Evolutionary conservation across 2,329 filamentous ascomycete species (phyloP).

Genomic region (Cytospora paraplurivora): DNA sequence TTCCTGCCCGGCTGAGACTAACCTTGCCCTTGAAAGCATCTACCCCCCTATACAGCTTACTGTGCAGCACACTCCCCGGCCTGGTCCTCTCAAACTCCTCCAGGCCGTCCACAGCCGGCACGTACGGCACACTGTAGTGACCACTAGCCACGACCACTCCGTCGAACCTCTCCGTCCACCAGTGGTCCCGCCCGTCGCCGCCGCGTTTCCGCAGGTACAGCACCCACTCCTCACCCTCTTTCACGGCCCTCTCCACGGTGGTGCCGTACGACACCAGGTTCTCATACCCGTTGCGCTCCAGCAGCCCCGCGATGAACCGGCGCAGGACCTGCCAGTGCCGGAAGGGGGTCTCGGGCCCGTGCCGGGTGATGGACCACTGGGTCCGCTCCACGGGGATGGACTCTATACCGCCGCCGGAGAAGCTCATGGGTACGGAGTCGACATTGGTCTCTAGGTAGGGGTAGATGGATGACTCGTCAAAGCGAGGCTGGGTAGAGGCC

Average conservation of each 20-base stretch:
- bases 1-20: conserved; percentile 19
- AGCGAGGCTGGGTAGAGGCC: conserved; percentile 48
- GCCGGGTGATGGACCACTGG: conserved; percentile 45
- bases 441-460: conserved; percentile 60
- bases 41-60: conserved; percentile 54
- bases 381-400: conserved; percentile 48
- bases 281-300: conserved; percentile 56
- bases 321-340: conserved; percentile 61
- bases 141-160: conserved; percentile 60
- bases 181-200: conserved; percentile 47
- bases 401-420: conserved; percentile 48
- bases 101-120: conserved; percentile 52
- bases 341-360: conserved; percentile 63
- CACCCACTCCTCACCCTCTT: conserved; percentile 53
- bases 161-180: conserved; percentile 65
- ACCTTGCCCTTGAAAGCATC: conserved; percentile 51
- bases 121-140: conserved; percentile 59
- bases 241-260: conserved; percentile 61
- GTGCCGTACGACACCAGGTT: conserved; percentile 58
- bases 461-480: conserved; percentile 59
- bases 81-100: conserved; percentile 47
- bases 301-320: conserved; percentile 54
- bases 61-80: conserved; percentile 56
- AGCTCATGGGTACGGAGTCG: conserved; percentile 60
- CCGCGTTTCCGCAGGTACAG: conserved; percentile 50